Evolutionary conservation across 2,329 filamentous ascomycete species (phyloP), one percentile per base, ranked within the genome.

Genomic region (Lithohypha guttulata): DNA sequence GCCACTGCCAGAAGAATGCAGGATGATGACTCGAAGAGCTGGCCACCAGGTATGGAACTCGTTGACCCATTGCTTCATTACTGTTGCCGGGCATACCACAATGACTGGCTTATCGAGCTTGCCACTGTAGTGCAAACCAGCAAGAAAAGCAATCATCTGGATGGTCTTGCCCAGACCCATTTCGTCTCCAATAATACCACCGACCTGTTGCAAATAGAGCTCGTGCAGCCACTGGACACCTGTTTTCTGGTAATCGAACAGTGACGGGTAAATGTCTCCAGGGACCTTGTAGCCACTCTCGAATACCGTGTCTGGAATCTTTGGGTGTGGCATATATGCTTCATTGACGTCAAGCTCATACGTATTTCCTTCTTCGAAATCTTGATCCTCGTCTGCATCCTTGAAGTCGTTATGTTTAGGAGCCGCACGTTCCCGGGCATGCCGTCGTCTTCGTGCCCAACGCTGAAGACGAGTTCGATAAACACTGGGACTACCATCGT

Each of bases 11-110:
- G 91, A 95, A 1, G 85, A 85, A 57, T 98, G 91, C 34, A 98
- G 60, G 45, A 98, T 96, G 0, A 87, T 93, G 4, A 98, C 91
- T 28, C 93, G 76, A 21, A 98, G 68, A n/a, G 91, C 81, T n/a
- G 91, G 91, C 93, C 93, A 98, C 93, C 93, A 98, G 9, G 81
- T 78, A 61, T 98, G 93, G 52, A 98, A 96, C 55, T 98, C 91
- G 48, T 93, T 93, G 9, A 95, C 91, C 91, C 91, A 98, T 58
- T 98, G 91, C 45, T 85, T 82, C 64, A 98, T 79, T 17, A 98
- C 81, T 0, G 91, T 98, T 3, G 89, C 89, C 2, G 91, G 91
- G 35, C 86, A 87, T 3, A 98, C 86, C 6, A 98, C 75, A 43
- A 98, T 84, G 29, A 93, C 78, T 0, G 91, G 91, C 43, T 84